Evolutionary conservation across 1,139 yeast species (phyloP).

Genomic region (Hanseniaspora sp.): DNA sequence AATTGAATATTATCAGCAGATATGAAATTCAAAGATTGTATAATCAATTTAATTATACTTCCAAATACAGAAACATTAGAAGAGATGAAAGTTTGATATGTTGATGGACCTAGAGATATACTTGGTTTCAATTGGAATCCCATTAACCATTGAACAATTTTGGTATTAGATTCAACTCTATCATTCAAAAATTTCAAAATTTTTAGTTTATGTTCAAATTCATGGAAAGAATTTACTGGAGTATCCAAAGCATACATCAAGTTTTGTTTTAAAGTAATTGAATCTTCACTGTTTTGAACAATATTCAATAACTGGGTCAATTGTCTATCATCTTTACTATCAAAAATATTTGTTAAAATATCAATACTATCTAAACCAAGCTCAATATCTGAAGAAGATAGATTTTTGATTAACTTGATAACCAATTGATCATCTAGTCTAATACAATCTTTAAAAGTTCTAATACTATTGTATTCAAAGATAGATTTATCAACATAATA

Average conservation of each 20-base stretch:
- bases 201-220: slow-evolving; percentile 43
- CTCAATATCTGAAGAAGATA: background rate
- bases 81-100: slow-evolving; percentile 38
- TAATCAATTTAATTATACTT: slow-evolving; percentile 42
- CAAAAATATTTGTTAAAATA: background rate
- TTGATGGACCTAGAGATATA: slow-evolving; percentile 34
- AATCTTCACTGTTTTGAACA: slow-evolving; percentile 22
- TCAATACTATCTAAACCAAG: background rate
- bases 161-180: slow-evolving; percentile 27
- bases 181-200: slow-evolving; percentile 48
- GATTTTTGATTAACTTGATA: background rate
- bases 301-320: slow-evolving; percentile 1
- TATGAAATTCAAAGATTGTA: slow-evolving; percentile 38
- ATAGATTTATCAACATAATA: slow-evolving; percentile 12
- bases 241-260: slow-evolving; percentile 61
- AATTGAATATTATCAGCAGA: slow-evolving; percentile 38
- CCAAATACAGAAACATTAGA: slow-evolving; percentile 47
- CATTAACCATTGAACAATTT: slow-evolving; percentile 61
- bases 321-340: slow-evolving; percentile 1
- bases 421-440: slow-evolving; percentile 3
- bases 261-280: slow-evolving; percentile 50
- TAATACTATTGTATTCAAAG: slow-evolving; percentile 13
- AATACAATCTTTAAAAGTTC: slow-evolving; percentile 4
- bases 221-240: slow-evolving; percentile 29
- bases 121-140: slow-evolving; percentile 50